A percentile compares a stretch with the other conserved stretches of the same genome.
phyloP scores from a whole-genome alignment of 805 yeast species.

The Saccharomycopsis sp. region DNA sequence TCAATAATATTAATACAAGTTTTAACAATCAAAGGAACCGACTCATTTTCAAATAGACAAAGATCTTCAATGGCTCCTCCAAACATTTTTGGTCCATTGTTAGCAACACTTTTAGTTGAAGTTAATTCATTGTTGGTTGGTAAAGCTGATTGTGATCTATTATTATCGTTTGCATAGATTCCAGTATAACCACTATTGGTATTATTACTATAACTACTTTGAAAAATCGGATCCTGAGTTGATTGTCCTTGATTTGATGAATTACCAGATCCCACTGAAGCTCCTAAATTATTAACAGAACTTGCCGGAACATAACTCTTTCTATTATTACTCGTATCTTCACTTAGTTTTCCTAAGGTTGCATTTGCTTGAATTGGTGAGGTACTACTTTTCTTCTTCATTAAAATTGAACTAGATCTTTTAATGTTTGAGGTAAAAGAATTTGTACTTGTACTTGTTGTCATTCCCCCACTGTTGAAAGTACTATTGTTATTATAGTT shows the following conservation, averaged over 20 bases:
- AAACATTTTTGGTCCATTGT: constrained; percentile 36
- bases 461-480: not conserved
- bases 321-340: constrained; percentile 2
- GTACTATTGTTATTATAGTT: not conserved
- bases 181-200: not conserved
- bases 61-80: constrained; percentile 76
- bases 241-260: not conserved
- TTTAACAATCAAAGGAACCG: constrained; percentile 84
- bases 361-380: constrained; percentile 1
- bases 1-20: constrained; percentile 85
- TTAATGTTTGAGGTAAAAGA: constrained; percentile 23
- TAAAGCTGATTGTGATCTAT: constrained; percentile 12
- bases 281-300: not conserved
- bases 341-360: not conserved
- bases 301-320: not conserved
- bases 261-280: not conserved
- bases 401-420: constrained; percentile 7
- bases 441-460: not conserved
- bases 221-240: not conserved
- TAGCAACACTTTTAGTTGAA: constrained; percentile 1
- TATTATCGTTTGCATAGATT: not conserved
- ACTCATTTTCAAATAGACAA: constrained; percentile 75
- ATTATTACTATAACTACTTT: not conserved
- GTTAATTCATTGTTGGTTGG: constrained; percentile 11
- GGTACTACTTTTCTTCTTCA: constrained; percentile 3